Percentiles rank a stretch among this genome's conserved stretches.
phyloP scores from a whole-genome alignment of 2,329 filamentous ascomycete species.

The Ascosphaera acerosa region DNA sequence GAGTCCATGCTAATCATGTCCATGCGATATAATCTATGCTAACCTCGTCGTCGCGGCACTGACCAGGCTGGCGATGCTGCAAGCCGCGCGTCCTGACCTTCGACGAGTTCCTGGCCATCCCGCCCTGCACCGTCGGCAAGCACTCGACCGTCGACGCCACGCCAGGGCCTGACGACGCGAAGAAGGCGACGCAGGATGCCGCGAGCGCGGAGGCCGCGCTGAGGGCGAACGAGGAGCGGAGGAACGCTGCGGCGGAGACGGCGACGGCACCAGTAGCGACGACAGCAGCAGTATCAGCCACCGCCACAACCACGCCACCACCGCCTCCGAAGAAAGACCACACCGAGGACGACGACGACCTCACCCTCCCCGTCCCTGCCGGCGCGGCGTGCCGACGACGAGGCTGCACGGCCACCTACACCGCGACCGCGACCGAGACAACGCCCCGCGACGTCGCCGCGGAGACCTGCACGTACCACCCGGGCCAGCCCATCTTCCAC shows the following conservation, averaged over 20 bases:
- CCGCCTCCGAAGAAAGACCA: slow-evolving; percentile 43
- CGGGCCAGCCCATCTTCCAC: slow-evolving; percentile 79
- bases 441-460: too few relatives aligned
- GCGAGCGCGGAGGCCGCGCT: slow-evolving; percentile 2
- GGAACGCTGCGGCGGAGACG: slow-evolving; percentile 6
- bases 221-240: too few relatives aligned
- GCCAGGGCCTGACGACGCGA: slow-evolving; percentile 23
- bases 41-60: slow-evolving; percentile 3
- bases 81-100: slow-evolving; percentile 91
- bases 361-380: slow-evolving; percentile 42
- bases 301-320: slow-evolving; percentile 16
- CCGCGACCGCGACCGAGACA: slow-evolving; percentile 27
- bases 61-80: slow-evolving; percentile 89
- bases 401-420: slow-evolving; percentile 42
- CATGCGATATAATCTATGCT: slow-evolving; percentile 5
- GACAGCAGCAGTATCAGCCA: slow-evolving; percentile 7
- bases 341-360: slow-evolving; percentile 79
- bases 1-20: slow-evolving; percentile 17
- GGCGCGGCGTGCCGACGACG: slow-evolving; percentile 54
- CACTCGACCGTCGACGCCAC: slow-evolving; percentile 71
- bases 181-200: slow-evolving; percentile 13
- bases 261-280: slow-evolving; percentile 6
- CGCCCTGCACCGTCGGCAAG: slow-evolving; percentile 76
- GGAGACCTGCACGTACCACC: slow-evolving; percentile 71
- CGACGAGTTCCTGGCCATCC: slow-evolving; percentile 85